Percentiles rank a stretch among this genome's conserved stretches.
phyloP scores from a whole-genome alignment of 2,329 filamentous ascomycete genomes.

The Claviceps quebecensis region DNA sequence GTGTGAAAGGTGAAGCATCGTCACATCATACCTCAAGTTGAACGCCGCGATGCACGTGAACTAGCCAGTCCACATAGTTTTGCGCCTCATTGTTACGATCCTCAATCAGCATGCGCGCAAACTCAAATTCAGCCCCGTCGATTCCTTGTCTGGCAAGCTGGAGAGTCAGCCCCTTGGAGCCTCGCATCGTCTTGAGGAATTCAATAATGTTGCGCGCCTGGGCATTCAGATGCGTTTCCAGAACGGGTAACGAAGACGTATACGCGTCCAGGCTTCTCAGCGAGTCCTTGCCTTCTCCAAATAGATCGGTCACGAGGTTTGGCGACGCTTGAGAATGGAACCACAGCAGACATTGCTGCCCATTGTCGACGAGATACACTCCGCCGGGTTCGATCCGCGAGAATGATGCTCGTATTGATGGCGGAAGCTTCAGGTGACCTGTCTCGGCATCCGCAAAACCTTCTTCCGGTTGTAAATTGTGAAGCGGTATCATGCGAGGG shows the following conservation, averaged over 20 bases:
- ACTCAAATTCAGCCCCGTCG: conserved; percentile 93
- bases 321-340: conserved; percentile 84
- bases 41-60: conserved; percentile 85
- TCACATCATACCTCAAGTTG: conserved; percentile 59
- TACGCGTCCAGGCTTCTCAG: conserved; percentile 73
- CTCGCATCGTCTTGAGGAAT: conserved; percentile 66
- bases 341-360: conserved; percentile 84
- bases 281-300: conserved; percentile 56
- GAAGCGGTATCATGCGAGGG: conserved; percentile 80
- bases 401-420: conserved; percentile 69
- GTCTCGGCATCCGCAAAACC: conserved; percentile 82
- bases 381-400: conserved; percentile 82
- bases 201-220: conserved; percentile 90
- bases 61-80: conserved; percentile 97
- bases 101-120: conserved; percentile 79
- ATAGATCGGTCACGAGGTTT: conserved; percentile 79
- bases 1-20: background rate
- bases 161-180: conserved; percentile 75
- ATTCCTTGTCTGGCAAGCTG: conserved; percentile 86
- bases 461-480: conserved; percentile 76
- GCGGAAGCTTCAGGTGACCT: conserved; percentile 75
- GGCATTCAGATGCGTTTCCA: conserved; percentile 85
- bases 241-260: conserved; percentile 61
- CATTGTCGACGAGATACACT: conserved; percentile 89
- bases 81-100: conserved; percentile 96